Conservation (phyloP, 345 rosid species). For the Conringia planisiliqua region DNA sequence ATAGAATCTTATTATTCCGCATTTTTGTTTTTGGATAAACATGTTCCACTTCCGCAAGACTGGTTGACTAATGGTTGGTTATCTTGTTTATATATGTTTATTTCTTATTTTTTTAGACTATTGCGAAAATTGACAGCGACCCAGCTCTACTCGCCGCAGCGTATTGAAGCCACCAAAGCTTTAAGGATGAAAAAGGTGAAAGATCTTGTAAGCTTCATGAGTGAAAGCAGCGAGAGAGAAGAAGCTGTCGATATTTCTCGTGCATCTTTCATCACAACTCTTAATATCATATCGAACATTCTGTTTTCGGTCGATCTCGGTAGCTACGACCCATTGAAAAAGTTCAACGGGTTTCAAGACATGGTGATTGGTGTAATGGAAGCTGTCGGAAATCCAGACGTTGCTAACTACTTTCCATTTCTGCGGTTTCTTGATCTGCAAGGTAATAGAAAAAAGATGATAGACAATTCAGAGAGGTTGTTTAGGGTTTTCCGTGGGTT, state of each 20-base stretch:
- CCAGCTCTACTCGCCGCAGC: slow-evolving; percentile 19
- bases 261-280: background rate
- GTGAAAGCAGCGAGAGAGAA: slow-evolving; percentile 9
- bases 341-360: slow-evolving; percentile 31
- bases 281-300: background rate
- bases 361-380: slow-evolving; percentile 32
- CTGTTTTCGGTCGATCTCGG: background rate
- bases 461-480: background rate
- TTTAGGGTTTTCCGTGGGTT: slow-evolving; percentile 30
- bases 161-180: slow-evolving; percentile 23
- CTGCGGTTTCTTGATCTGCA: slow-evolving; percentile 43
- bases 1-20: too few species aligned
- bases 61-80: background rate
- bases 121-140: slow-evolving; percentile 18
- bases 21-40: too few species aligned
- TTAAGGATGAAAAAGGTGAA: background rate
- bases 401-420: slow-evolving; percentile 45
- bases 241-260: slow-evolving; percentile 7
- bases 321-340: slow-evolving; percentile 1
- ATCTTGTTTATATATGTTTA: background rate
- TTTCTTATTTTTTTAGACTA: background rate
- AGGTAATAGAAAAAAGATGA: slow-evolving; percentile 20
- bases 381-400: slow-evolving; percentile 41
- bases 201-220: background rate
- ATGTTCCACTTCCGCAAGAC: too few species aligned